Conservation (phyloP, 2,329 filamentous ascomycete species). For the Davidsoniella eucalypti region DNA sequence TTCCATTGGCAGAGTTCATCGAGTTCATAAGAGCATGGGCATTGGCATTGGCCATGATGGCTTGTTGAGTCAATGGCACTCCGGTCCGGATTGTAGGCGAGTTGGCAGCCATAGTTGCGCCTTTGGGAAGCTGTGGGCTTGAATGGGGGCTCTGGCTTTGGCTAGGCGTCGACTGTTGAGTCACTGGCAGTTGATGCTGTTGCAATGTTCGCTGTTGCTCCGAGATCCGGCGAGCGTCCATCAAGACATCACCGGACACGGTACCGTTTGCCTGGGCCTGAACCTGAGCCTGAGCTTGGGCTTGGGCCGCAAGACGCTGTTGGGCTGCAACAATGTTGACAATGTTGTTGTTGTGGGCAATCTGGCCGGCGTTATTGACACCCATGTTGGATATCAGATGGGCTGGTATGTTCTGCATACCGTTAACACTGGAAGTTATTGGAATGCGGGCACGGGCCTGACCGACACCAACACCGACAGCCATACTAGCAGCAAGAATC, state of each 20-base stretch:
- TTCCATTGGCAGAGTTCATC: slow-evolving; percentile 9
- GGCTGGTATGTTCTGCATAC: slow-evolving; percentile 31
- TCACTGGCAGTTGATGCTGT: slow-evolving; percentile 25
- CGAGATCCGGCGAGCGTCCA: slow-evolving; percentile 50
- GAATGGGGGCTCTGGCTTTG: slow-evolving; percentile 21
- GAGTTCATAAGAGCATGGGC: slow-evolving; percentile 6
- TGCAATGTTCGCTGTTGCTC: slow-evolving; percentile 44
- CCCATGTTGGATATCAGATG: slow-evolving; percentile 35
- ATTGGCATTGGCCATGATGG: slow-evolving; percentile 5
- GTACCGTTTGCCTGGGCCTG: not conserved
- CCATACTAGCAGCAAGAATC: slow-evolving; percentile 17
- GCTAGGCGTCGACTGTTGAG: slow-evolving; percentile 17
- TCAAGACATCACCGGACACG: slow-evolving; percentile 27
- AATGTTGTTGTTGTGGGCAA: slow-evolving; percentile 39
- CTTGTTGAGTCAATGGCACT: slow-evolving; percentile 9
- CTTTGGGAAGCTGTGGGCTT: slow-evolving; percentile 27
- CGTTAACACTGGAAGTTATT: slow-evolving; percentile 35
- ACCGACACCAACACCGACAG: slow-evolving; percentile 21
- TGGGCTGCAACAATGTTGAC: slow-evolving; percentile 26
- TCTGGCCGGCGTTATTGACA: slow-evolving; percentile 50
- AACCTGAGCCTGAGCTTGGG: slow-evolving; percentile 31
- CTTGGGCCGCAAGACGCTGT: slow-evolving; percentile 30
- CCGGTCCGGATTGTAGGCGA: slow-evolving; percentile 9
- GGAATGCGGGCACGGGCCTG: slow-evolving; percentile 36
- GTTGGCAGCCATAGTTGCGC: slow-evolving; percentile 24